Base-by-base conservation (phyloP, 306 rosid species). In the Geum urbanum region DNA sequence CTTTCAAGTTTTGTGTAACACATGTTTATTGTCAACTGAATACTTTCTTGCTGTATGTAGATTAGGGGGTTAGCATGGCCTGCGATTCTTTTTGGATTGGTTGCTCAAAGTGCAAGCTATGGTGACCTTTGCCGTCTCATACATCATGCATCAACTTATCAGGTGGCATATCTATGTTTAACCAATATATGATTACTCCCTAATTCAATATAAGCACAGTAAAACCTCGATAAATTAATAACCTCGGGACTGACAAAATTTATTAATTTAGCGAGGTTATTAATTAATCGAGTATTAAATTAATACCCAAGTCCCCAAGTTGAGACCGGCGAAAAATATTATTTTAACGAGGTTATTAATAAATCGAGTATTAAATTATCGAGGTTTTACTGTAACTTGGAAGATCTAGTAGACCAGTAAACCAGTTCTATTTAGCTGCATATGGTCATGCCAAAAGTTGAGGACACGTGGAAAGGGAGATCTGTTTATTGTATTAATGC, bases 21-120 rank as follows among this genome's bases (percentile, higher is more conserved):
- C 7, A 27, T 27, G 9, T 27, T 13, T 58, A 58, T 12, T 58
- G 19, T 32, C 44, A 58, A 58, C 44, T 58, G 43, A 58, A 32
- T 19, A 13, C 14, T 27, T 58, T 43, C 35, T 58, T 58, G 44
- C 43, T 69, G 40, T 57, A 77, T 27, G 75, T 75, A 87, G 89
- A 84, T 87, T 74, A 87, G 89, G 70, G 87, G 92, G 35, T 81
- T 84, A 65, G 89, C 92, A 0, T 87, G 89, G 92, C 89, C 92
- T 71, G 89, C 92, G 70, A 60, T 87, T 47, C 92, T 87, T 76
- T 80, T 78, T 58, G 92, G 92, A 51, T 83, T 84, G 86, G 86
- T 87, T 67, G 86, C 92, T 62, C 87, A 87, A 67, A 87, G 92
- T 53, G 92, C 92, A 72, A 87, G 92, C 89, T 87, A 63, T 35